phyloP scores from a whole-genome alignment of 768 basidiomycete species.

The Tephrocybe sp. region DNA sequence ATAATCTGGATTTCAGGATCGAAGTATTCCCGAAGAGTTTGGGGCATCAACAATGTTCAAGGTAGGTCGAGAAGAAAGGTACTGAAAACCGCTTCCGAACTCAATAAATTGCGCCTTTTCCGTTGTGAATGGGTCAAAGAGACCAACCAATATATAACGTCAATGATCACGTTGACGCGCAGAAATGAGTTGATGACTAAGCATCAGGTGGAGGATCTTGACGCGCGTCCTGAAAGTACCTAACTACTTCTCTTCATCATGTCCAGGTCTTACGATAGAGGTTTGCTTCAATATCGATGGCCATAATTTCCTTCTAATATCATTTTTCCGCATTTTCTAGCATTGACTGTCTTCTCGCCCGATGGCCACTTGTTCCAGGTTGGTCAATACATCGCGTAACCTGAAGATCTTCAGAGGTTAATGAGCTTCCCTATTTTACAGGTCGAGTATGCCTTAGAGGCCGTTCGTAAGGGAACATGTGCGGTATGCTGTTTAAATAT shows the following conservation, averaged over 20 bases:
- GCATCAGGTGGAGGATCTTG: conserved; percentile 9
- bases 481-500: conserved; percentile 65
- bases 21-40: neutral
- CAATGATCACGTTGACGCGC: neutral
- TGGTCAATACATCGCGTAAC: conserved; percentile 16
- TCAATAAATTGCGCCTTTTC: neutral
- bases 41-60: neutral
- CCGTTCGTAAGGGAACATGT: conserved; percentile 95
- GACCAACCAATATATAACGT: neutral
- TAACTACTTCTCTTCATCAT: conserved; percentile 34
- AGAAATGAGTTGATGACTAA: conserved; percentile 7
- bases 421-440: conserved; percentile 33
- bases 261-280: conserved; percentile 98
- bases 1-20: conserved; percentile 10
- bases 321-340: conserved; percentile 33
- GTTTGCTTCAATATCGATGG: conserved; percentile 35
- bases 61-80: neutral
- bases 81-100: neutral
- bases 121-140: too few species aligned
- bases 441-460: conserved; percentile 99
- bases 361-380: conserved; percentile 99
- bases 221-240: conserved; percentile 45
- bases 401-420: conserved; percentile 11
- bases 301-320: neutral
- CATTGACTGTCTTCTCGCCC: conserved; percentile 96